Evolutionary conservation across 768 basidiomycete species (phyloP), one percentile per base, ranked within the genome.

Genomic region (Trametes maxima): DNA sequence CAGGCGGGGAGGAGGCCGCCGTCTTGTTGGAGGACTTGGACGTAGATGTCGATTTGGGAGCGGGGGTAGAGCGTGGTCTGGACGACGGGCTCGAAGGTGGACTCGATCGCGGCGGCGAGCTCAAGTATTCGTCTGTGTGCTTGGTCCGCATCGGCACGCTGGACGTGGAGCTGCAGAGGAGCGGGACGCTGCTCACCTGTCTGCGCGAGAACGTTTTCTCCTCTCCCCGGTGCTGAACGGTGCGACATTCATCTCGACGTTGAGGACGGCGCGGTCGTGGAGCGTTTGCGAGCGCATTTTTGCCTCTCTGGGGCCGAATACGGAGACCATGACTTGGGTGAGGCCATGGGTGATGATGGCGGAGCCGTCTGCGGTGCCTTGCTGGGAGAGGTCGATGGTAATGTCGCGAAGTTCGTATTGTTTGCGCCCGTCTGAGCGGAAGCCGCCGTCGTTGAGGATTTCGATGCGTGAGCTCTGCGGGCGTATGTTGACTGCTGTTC

Each of bases 41-140:
- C 81, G 74, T 88, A 92, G 62, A 99, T 88, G 75, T 96, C 93
- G 72, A 99, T 97, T 72, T 95, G 65, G 28, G 92, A 92, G 50
- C 97, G 88, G 21, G 96, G 96, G 76, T 97, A 98, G 48, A 99
- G 83, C 62, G 82, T 83, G 7, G 91, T 90, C 72, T 94, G 91
- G 22, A 99, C 85, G 57, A 96, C 94, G 43, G 95, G 94, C 71
- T 98, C 96, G 71, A 99, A 98, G 0, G 97, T 98, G 33, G 92
- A 88, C 76, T 93, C 92, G 64, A 98, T 87, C 22, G 88, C 85
- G 2, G 92, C 81, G 12, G 89, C 91, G 64, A 97, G 80, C 76
- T 99, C 97, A 62, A 91, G 78, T 64, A 92, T 81, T 16, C 94
- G 93, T 75, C 95, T 96, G 66, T 36, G 48, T 45, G 24, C 55